Evolutionary conservation across 345 rosid species (phyloP).

Genomic region (Populus nigra): DNA sequence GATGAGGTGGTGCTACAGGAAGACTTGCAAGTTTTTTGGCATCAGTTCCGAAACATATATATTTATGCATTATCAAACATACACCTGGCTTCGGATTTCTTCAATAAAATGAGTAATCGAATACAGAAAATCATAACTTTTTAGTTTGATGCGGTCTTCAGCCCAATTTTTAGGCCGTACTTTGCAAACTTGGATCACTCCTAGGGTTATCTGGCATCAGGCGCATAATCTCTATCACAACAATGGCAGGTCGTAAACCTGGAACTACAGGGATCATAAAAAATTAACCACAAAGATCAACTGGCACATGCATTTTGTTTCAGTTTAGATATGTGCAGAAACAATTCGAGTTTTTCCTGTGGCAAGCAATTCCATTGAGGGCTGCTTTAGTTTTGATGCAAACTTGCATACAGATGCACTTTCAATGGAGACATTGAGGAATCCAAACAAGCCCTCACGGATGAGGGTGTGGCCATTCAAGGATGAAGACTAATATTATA

Average conservation of each 20-base stretch:
- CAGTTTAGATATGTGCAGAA: too few species aligned
- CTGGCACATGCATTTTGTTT: too few species aligned
- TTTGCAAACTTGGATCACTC: neutral
- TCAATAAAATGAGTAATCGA: neutral
- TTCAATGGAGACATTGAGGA: too few species aligned
- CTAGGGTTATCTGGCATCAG: neutral
- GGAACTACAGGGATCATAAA: neutral
- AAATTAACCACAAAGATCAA: too few species aligned
- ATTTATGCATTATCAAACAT: too few species aligned
- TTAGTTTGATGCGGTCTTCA: neutral
- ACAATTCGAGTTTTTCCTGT: neutral
- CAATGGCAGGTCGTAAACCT: neutral
- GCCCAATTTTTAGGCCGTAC: neutral
- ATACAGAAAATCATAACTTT: too few species aligned
- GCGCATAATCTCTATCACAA: neutral
- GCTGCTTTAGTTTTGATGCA: too few species aligned
- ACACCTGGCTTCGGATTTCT: neutral
- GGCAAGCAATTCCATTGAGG: neutral
- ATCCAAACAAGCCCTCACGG: too few species aligned
- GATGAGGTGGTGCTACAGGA: too few species aligned
- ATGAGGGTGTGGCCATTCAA: too few species aligned
- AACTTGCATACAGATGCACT: too few species aligned
- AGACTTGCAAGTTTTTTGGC: too few species aligned
- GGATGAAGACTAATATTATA: neutral
- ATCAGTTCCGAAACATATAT: neutral